phyloP scores from a whole-genome alignment of 2,329 filamentous ascomycete genomes.

The Ophiocordyceps camponoti-leonardi region DNA sequence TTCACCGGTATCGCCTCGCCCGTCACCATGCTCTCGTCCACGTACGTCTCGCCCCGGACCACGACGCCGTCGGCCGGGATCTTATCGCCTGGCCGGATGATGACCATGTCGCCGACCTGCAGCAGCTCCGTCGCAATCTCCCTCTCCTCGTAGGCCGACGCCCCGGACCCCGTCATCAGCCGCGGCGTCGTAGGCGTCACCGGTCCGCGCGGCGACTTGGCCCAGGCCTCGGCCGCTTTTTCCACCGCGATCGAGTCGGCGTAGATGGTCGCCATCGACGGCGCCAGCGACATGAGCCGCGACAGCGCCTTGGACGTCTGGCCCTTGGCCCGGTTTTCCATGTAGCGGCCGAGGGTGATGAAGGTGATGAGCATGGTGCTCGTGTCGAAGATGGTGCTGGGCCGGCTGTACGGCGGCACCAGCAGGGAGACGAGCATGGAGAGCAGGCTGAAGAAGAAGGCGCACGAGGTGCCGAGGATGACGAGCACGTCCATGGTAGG shows the following conservation, averaged over 20 bases:
- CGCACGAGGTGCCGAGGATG: constrained; percentile 80
- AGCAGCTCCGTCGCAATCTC: constrained; percentile 88
- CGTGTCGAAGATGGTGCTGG: constrained; percentile 87
- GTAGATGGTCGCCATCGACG: constrained; percentile 95
- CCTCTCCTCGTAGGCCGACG: constrained; percentile 60
- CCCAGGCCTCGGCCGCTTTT: constrained; percentile 72
- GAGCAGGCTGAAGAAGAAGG: constrained; percentile 87
- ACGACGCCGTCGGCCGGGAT: constrained; percentile 84
- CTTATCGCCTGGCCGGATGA: constrained; percentile 88
- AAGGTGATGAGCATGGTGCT: constrained; percentile 98
- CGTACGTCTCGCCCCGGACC: constrained; percentile 76
- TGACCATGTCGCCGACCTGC: constrained; percentile 82
- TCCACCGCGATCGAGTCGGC: constrained; percentile 84
- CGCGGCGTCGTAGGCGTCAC: constrained; percentile 25
- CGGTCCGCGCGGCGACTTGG: constrained; percentile 12
- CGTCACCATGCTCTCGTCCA: constrained; percentile 97
- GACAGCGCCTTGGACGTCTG: constrained; percentile 92
- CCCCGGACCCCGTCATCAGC: constrained; percentile 16
- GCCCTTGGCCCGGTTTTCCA: constrained; percentile 90
- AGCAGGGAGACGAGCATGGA: constrained; percentile 72
- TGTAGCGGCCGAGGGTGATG: constrained; percentile 73
- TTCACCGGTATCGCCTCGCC: constrained; percentile 91
- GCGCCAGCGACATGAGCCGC: constrained; percentile 84
- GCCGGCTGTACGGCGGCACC: constrained; percentile 58
- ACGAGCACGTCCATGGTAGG: constrained; percentile 98